Evolutionary conservation across 2,329 filamentous ascomycete genomes (phyloP), one percentile per base, ranked within the genome.

Genomic region (Aotearoamyces nothofagi): DNA sequence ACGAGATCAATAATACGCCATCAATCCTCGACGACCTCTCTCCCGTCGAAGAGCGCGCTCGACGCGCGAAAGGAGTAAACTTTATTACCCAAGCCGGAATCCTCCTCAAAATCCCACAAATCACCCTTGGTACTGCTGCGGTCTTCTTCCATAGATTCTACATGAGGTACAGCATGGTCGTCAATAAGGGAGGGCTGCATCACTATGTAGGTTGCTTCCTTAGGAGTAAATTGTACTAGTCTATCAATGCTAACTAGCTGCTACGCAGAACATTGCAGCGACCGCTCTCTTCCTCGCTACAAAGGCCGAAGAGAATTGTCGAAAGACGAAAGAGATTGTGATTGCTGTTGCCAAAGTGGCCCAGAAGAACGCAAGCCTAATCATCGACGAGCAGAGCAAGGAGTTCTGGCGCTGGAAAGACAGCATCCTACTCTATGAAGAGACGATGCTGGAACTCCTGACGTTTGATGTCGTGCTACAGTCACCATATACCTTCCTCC

Each of bases 341-440:
- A 78, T 94, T 17, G 82, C 86, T 1, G 90, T 92, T 44, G 90
- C 84, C 35, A 82, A 87, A 40, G 83, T 94, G 12, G 90, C 87
- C 15, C 84, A 94, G 53, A 96, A 98, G 58, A 87, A 96, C 42
- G 65, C 82, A 2, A 80, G 83, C 44, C 69, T 94, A 34, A 63
- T 87, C 30, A 81, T 96, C 29, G 90, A 98, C 49, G 90, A 96
- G 54, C 86, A 96, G 53, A 92, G 80, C 41, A 96, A 94, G 48
- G 90, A 98, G 49, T 98, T 90, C 51, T 98, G 90, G 90, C 73
- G 80, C 46, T 98, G 90, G 90, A 72, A 84, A 36, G 90, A 98
- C 49, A 90, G 78, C 33, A 92, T 98, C 33, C 60, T 96, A 9
- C 77, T 79, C 39, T 83, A 92, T 47, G 90, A 98, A 55, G 90